These are phyloP conservation scores for Aaosphaeria pasadenensis DNA, from an alignment of 2,329 filamentous ascomycete genomes.

Conservation along the genomic window DNA sequence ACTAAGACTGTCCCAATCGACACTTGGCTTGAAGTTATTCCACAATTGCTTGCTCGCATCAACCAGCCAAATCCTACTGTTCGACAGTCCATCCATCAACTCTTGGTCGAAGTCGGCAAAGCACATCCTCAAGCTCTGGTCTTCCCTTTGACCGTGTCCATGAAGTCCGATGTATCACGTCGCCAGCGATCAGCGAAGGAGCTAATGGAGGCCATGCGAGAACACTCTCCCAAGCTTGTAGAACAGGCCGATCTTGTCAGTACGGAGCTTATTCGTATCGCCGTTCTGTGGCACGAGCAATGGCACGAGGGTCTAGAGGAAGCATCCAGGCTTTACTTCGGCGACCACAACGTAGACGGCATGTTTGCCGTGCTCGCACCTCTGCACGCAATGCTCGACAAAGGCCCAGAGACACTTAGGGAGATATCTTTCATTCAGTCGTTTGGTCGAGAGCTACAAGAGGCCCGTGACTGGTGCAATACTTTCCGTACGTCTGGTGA, in stretches of 20 bases:
- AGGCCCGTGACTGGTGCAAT: conserved; percentile 93
- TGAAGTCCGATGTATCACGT: conserved; percentile 87
- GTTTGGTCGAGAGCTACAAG: conserved; percentile 90
- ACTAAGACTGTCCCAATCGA: conserved; percentile 91
- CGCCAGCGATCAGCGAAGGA: conserved; percentile 83
- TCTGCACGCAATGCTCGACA: conserved; percentile 86
- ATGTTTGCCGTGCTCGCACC: conserved; percentile 93
- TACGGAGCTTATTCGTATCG: conserved; percentile 93
- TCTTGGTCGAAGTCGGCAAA: conserved; percentile 88
- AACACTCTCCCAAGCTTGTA: conserved; percentile 87
- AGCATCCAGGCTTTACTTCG: conserved; percentile 93
- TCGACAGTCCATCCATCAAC: conserved; percentile 83
- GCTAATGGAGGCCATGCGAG: conserved; percentile 98
- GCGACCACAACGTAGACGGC: conserved; percentile 93
- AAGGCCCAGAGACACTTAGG: conserved; percentile 84
- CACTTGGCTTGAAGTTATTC: conserved; percentile 98
- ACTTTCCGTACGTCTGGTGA: conserved; percentile 88
- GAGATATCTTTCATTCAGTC: conserved; percentile 98
- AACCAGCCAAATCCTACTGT: conserved; percentile 91
- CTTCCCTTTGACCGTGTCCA: conserved; percentile 94
- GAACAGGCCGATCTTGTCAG: conserved; percentile 95
- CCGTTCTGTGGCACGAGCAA: conserved; percentile 96
- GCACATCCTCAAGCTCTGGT: conserved; percentile 95
- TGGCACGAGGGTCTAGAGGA: conserved; percentile 99
- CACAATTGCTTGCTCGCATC: conserved; percentile 94